Conservation (phyloP, 805 yeast species). For the Ogataea angusta region DNA sequence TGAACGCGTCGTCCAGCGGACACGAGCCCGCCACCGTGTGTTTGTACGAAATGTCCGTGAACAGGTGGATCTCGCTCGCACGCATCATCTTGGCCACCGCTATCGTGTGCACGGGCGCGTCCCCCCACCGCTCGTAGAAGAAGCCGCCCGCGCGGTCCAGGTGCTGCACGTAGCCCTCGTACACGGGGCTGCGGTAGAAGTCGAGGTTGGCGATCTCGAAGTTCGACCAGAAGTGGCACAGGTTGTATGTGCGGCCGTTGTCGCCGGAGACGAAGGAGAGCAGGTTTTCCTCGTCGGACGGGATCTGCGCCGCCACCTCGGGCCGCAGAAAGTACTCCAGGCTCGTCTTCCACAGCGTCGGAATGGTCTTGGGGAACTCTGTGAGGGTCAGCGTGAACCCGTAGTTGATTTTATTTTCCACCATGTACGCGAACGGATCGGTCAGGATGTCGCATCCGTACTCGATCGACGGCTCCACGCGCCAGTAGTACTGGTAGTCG, state of each 20-base stretch:
- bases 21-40: slow-evolving; percentile 79
- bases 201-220: slow-evolving; percentile 72
- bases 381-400: slow-evolving; percentile 52
- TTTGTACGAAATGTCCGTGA: slow-evolving; percentile 76
- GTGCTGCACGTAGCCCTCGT: slow-evolving; percentile 56
- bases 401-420: slow-evolving; percentile 46
- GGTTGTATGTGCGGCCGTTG: slow-evolving; percentile 58
- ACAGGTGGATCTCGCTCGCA: slow-evolving; percentile 65
- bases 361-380: slow-evolving; percentile 48
- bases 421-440: slow-evolving; percentile 54
- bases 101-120: slow-evolving; percentile 53
- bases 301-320: slow-evolving; percentile 16
- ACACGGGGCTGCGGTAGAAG: slow-evolving; percentile 56
- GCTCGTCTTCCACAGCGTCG: slow-evolving; percentile 49
- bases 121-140: slow-evolving; percentile 91
- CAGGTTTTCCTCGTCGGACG: slow-evolving; percentile 36
- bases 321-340: slow-evolving; percentile 38
- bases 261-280: slow-evolving; percentile 64
- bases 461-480: slow-evolving; percentile 55
- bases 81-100: slow-evolving; percentile 46
- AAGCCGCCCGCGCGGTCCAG: slow-evolving; percentile 74
- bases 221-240: slow-evolving; percentile 83
- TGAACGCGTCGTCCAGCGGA: slow-evolving; percentile 62
- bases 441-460: slow-evolving; percentile 51
- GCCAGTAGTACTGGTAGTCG: slow-evolving; percentile 58